These are phyloP conservation scores for Aspergillus niger DNA, from an alignment of 2,329 filamentous ascomycete species.

Conservation along the genomic window DNA sequence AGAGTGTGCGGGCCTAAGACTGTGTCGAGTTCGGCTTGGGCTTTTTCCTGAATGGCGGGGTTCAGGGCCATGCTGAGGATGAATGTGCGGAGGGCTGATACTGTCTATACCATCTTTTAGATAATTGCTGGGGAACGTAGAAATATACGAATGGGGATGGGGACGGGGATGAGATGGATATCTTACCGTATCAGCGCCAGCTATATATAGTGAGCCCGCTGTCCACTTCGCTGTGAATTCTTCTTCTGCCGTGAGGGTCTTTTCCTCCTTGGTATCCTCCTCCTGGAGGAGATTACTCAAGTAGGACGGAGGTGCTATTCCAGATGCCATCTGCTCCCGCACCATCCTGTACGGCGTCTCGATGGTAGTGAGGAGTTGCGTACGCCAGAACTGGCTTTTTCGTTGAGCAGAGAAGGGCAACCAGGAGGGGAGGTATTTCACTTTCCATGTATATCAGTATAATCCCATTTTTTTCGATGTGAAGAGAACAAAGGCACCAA, in stretches of 20 bases:
- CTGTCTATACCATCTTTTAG: conserved; percentile 36
- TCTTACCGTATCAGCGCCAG: conserved; percentile 34
- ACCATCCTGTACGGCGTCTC: conserved; percentile 50
- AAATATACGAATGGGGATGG: too few relatives aligned
- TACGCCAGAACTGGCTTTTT: conserved; percentile 41
- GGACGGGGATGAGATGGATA: not conserved
- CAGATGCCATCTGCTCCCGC: conserved; percentile 41
- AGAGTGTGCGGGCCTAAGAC: conserved; percentile 38
- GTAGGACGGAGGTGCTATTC: conserved; percentile 39
- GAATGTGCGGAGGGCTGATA: conserved; percentile 47
- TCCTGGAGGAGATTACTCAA: conserved; percentile 39
- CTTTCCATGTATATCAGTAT: not conserved
- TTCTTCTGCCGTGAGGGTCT: conserved; percentile 29
- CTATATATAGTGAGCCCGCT: conserved; percentile 45
- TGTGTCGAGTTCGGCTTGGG: conserved; percentile 47
- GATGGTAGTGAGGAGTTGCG: conserved; percentile 31
- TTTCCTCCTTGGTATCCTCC: conserved; percentile 26
- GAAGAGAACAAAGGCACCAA: not conserved
- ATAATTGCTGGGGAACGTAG: too few relatives aligned
- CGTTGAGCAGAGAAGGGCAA: conserved; percentile 51
- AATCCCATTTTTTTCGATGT: too few relatives aligned
- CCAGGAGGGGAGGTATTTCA: conserved; percentile 45
- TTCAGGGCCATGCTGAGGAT: conserved; percentile 57
- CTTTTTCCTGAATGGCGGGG: conserved; percentile 54
- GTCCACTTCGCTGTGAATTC: conserved; percentile 31